These are phyloP conservation scores for Leccinum brunneo-olivaceum DNA, from an alignment of 1,284 basidiomycete species.

Conservation along the genomic window DNA sequence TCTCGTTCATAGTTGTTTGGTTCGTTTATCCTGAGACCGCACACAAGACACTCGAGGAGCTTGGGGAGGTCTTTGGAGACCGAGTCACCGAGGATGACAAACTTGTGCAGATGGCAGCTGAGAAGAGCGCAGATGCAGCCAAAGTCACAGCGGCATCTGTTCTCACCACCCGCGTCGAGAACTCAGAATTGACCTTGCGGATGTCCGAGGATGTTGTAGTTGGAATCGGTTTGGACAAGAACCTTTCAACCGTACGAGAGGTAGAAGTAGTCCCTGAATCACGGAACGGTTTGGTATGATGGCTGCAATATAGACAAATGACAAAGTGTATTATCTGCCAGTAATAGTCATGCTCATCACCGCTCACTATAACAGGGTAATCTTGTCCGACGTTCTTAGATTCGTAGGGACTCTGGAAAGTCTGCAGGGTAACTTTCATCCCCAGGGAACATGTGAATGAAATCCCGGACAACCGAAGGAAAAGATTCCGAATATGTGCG, in stretches of 20 bases:
- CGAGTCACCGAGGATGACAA: constrained; percentile 25
- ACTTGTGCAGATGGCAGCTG: constrained; percentile 11
- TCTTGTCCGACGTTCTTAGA: constrained; percentile 10
- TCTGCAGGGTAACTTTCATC: constrained; percentile 40
- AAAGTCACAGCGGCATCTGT: constrained; percentile 12
- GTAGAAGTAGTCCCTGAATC: constrained; percentile 13
- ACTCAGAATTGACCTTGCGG: constrained; percentile 25
- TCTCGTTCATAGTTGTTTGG: constrained; percentile 41
- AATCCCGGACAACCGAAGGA: constrained; percentile 28
- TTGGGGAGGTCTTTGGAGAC: constrained; percentile 45
- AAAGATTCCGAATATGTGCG: constrained; percentile 13
- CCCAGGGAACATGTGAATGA: constrained; percentile 39
- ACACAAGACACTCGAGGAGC: constrained; percentile 42
- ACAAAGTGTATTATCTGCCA: constrained; percentile 1
- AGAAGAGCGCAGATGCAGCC: constrained; percentile 11
- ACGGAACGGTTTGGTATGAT: constrained; percentile 6
- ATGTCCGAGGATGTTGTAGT: constrained; percentile 16
- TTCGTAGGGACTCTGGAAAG: constrained; percentile 41
- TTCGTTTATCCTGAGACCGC: constrained; percentile 43
- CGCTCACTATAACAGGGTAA: background rate
- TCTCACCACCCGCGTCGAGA: constrained; percentile 11
- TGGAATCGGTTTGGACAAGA: constrained; percentile 14
- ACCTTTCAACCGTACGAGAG: constrained; percentile 12
- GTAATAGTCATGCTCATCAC: background rate
- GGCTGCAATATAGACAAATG: background rate